Conservation (phyloP, 1,284 basidiomycete species). For the Cutaneotrichosporon daszewskae region DNA sequence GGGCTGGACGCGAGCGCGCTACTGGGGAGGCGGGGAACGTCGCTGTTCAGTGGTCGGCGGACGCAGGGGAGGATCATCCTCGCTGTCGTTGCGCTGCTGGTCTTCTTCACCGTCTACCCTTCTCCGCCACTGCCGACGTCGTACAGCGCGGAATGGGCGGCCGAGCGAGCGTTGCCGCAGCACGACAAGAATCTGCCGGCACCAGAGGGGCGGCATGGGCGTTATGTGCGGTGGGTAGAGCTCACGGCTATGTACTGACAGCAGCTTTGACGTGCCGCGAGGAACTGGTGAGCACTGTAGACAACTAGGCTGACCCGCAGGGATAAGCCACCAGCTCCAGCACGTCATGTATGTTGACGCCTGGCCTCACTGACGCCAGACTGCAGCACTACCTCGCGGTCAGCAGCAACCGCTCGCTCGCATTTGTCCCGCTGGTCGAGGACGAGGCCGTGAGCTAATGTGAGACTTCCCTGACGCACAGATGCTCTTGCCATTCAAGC, state of each 20-base stretch:
- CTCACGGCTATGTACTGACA: not conserved
- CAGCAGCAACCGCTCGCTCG: slow-evolving; percentile 35
- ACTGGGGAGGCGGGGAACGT: too few relatives aligned
- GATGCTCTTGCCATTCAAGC: slow-evolving; percentile 28
- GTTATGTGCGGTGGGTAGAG: slow-evolving; percentile 36
- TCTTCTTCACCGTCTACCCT: slow-evolving; percentile 11
- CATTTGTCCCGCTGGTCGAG: slow-evolving; percentile 40
- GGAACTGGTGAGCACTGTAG: too few relatives aligned
- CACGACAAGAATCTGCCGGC: slow-evolving; percentile 14
- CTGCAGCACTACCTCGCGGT: slow-evolving; percentile 44
- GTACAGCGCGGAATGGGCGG: slow-evolving; percentile 28
- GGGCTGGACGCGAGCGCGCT: too few relatives aligned
- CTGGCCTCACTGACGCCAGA: slow-evolving; percentile 13
- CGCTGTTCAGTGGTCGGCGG: too few relatives aligned
- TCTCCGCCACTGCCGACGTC: slow-evolving; percentile 38
- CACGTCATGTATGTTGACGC: slow-evolving; percentile 19
- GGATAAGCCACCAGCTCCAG: slow-evolving; percentile 35
- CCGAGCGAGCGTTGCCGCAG: slow-evolving; percentile 19
- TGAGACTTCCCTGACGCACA: too few relatives aligned
- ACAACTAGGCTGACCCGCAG: slow-evolving; percentile 14
- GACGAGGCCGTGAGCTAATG: slow-evolving; percentile 35
- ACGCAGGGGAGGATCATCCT: not conserved
- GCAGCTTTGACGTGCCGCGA: slow-evolving; percentile 38
- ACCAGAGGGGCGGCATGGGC: slow-evolving; percentile 29
- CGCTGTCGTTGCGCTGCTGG: not conserved